Base-by-base conservation (phyloP, 257 asterid species). In the Striga asiatica region DNA sequence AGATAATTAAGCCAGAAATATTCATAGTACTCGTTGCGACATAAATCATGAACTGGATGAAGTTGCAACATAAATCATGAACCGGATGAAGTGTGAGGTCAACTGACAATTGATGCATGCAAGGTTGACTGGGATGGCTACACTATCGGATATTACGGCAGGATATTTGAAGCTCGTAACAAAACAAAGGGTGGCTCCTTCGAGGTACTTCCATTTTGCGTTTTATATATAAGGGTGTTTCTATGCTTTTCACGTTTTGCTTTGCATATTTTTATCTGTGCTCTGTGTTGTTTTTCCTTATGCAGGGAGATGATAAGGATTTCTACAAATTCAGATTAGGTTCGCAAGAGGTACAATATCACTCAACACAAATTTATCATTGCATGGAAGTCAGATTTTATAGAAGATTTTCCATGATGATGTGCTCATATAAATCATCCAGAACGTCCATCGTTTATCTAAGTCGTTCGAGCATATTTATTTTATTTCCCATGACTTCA, bases 121-220 rank as follows among this genome's bases (percentile, higher is more conserved):
- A 62, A 91, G 98, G 84, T 91, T 12, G 98, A 91, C 66, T 87
- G 98, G 98, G 98, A 80, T 77, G 98, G 98, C 64, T 91, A 71
- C 76, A 91, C 98, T 9, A 91, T 91, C 52, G 98, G 98, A 54
- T 88, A 92, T 74, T 92, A 92, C 54, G 97, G 98, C 31, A 94
- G 97, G 62, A 92, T 92, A 72, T 92, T 88, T 73, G 98, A 92
- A 76, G 98, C 98, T 71, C 96, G 95, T 49, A 87, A 92, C 86
- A 92, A 87, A 80, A 76, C 97, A 10, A 88, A 92, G 76, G 95
- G 97, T 57, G 97, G 98, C 65, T 92, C 97, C 38, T 92, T 92
- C 28, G 94, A 57, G 88, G 98, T 91, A 82, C 49, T 69, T 56
- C 64, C 35, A 66, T 32, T 34, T 47, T 62, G 29, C 58, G 2